Conservation (phyloP, 306 rosid genomes). For the Castanopsis chinensis region DNA sequence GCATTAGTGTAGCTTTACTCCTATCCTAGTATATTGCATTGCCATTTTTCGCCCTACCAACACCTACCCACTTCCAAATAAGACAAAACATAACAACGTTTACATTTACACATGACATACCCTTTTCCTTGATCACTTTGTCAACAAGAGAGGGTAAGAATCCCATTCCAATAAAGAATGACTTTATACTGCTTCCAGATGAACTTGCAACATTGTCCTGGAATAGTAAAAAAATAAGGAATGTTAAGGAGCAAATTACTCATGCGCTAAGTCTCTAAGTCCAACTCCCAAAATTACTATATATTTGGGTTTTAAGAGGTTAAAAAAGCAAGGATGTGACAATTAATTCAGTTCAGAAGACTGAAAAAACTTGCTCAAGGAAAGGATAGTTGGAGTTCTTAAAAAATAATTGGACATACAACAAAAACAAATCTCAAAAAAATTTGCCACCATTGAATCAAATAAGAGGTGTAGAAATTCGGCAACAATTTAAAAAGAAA, state of each 20-base stretch:
- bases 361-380: neutral
- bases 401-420: neutral
- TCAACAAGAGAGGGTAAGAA: constrained; percentile 72
- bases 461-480: neutral
- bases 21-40: neutral
- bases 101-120: constrained; percentile 38
- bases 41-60: neutral
- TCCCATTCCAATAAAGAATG: constrained; percentile 85
- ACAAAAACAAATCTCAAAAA: neutral
- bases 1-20: neutral
- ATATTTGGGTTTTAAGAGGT: neutral
- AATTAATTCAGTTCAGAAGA: neutral
- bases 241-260: neutral
- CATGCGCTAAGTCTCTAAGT: neutral
- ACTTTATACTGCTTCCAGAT: constrained; percentile 58
- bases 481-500: neutral
- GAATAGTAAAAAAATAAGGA: constrained; percentile 7
- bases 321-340: neutral
- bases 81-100: neutral
- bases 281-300: too few relatives aligned
- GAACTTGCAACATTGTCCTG: constrained; percentile 76
- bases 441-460: neutral
- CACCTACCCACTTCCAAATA: neutral
- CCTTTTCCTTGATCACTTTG: constrained; percentile 76
- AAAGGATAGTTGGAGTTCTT: neutral